Percentiles rank a stretch among this genome's conserved stretches.
Evolutionary conservation across 2,329 filamentous ascomycete species (phyloP).

Genomic region (Cladorrhinum sp.): DNA sequence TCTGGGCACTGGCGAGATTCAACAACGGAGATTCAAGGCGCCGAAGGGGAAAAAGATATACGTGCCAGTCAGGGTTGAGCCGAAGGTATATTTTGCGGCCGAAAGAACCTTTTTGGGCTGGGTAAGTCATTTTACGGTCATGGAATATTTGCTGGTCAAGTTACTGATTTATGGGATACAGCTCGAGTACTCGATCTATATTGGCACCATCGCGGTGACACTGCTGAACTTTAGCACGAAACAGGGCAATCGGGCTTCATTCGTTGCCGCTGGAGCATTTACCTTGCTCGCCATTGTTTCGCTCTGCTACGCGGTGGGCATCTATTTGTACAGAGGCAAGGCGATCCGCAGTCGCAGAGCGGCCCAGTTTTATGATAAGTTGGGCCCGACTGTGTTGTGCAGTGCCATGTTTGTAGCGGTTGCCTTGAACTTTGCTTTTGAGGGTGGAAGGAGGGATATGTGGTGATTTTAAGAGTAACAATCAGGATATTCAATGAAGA

Average conservation of each 20-base stretch:
- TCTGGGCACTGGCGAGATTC: constrained; percentile 54
- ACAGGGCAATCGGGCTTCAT: constrained; percentile 51
- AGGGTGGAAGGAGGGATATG: constrained; percentile 60
- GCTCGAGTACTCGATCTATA: constrained; percentile 95
- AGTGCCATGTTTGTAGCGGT: constrained; percentile 70
- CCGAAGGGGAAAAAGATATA: constrained; percentile 89
- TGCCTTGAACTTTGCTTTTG: constrained; percentile 73
- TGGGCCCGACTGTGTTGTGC: constrained; percentile 78
- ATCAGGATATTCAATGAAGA: not conserved
- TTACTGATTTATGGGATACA: constrained; percentile 31
- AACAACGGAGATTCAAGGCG: constrained; percentile 63
- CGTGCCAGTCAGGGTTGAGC: constrained; percentile 91
- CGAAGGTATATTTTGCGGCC: constrained; percentile 95
- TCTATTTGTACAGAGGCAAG: constrained; percentile 84
- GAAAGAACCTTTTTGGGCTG: constrained; percentile 95
- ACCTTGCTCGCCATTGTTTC: constrained; percentile 75
- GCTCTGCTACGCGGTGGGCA: constrained; percentile 76
- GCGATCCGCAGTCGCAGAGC: constrained; percentile 80
- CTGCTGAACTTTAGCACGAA: constrained; percentile 75
- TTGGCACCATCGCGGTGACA: constrained; percentile 81
- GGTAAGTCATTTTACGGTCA: constrained; percentile 51
- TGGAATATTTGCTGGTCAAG: not conserved
- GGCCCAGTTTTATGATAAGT: constrained; percentile 88
- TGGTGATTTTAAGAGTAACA: constrained; percentile 39
- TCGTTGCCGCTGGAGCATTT: constrained; percentile 72